Percentiles rank a stretch among this genome's conserved stretches.
These are phyloP conservation scores for Streptanthus diversifolius DNA, from an alignment of 345 rosid species.

Conservation along the genomic window DNA sequence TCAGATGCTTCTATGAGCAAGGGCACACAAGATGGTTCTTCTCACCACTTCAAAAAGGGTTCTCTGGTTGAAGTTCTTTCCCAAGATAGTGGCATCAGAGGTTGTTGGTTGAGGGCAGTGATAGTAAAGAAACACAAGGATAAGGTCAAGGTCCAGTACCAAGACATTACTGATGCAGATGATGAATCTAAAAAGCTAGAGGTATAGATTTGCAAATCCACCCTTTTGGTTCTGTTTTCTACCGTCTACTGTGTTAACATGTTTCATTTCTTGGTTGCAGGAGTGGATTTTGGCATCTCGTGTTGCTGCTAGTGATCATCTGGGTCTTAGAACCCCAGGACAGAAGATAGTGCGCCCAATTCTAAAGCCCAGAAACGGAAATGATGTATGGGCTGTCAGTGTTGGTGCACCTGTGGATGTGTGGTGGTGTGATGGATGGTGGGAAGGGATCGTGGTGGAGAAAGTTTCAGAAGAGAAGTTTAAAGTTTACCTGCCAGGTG, in stretches of 20 bases:
- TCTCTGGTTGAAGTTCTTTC: conserved; percentile 67
- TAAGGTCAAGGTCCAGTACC: conserved; percentile 79
- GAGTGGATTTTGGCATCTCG: conserved; percentile 71
- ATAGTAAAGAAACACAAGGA: conserved; percentile 55
- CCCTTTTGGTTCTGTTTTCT: not conserved
- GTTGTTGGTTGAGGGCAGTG: conserved; percentile 78
- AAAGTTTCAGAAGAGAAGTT: conserved; percentile 51
- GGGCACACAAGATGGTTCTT: conserved; percentile 21
- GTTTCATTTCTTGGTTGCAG: conserved; percentile 35
- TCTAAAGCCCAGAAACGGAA: conserved; percentile 16
- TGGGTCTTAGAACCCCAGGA: conserved; percentile 50
- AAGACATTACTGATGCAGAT: conserved; percentile 58
- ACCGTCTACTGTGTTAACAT: conserved; percentile 1
- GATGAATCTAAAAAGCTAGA: conserved; percentile 65
- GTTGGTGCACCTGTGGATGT: conserved; percentile 72
- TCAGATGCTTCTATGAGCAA: conserved; percentile 12
- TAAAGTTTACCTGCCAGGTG: conserved; percentile 71
- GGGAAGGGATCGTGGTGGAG: conserved; percentile 72
- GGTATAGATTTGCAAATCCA: conserved; percentile 35
- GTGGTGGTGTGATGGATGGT: conserved; percentile 89
- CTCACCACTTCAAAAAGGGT: conserved; percentile 45
- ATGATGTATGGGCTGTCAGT: conserved; percentile 13
- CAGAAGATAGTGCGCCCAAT: conserved; percentile 55
- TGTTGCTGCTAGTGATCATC: conserved; percentile 50
- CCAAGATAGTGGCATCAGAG: conserved; percentile 82